phyloP scores from a whole-genome alignment of 2,329 filamentous ascomycete genomes.

The Metarhizium album region DNA sequence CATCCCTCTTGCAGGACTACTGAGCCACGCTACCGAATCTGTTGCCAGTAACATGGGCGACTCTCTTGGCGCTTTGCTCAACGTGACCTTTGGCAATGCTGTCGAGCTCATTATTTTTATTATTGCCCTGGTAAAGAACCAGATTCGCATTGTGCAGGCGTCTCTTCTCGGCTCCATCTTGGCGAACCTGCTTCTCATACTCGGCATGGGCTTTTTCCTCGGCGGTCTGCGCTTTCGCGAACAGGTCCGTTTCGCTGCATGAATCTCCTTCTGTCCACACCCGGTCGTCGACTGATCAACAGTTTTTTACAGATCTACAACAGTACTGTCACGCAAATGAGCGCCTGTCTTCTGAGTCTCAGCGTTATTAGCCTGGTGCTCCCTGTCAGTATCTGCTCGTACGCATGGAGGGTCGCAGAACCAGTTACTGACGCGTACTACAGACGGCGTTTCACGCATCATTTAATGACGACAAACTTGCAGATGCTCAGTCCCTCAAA shows the following conservation, averaged over 20 bases:
- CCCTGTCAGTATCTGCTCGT: conserved; percentile 44
- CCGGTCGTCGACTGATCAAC: conserved; percentile 1
- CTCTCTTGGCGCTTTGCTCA: conserved; percentile 60
- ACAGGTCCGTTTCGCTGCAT: conserved; percentile 42
- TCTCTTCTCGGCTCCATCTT: conserved; percentile 83
- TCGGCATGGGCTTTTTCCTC: conserved; percentile 85
- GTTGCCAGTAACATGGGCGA: conserved; percentile 64
- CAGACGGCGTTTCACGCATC: conserved; percentile 87
- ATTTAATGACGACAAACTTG: conserved; percentile 51
- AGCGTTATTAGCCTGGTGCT: conserved; percentile 82
- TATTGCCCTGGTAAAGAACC: conserved; percentile 31
- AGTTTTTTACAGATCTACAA: conserved; percentile 61
- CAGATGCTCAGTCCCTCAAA: conserved; percentile 63
- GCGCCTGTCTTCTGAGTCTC: conserved; percentile 79
- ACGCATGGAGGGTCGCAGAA: conserved; percentile 16
- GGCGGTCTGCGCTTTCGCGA: conserved; percentile 81
- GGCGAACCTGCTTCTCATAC: conserved; percentile 75
- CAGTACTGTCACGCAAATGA: conserved; percentile 93
- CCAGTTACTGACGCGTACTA: conserved; percentile 26
- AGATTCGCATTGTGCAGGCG: conserved; percentile 87
- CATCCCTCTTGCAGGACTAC: conserved; percentile 60
- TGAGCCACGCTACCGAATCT: conserved; percentile 65
- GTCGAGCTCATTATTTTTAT: conserved; percentile 68
- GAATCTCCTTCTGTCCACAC: too few species aligned
- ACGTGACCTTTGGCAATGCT: conserved; percentile 69